Evolutionary conservation across 1,139 yeast species (phyloP).

Genomic region (Lipomyces yarrowii): DNA sequence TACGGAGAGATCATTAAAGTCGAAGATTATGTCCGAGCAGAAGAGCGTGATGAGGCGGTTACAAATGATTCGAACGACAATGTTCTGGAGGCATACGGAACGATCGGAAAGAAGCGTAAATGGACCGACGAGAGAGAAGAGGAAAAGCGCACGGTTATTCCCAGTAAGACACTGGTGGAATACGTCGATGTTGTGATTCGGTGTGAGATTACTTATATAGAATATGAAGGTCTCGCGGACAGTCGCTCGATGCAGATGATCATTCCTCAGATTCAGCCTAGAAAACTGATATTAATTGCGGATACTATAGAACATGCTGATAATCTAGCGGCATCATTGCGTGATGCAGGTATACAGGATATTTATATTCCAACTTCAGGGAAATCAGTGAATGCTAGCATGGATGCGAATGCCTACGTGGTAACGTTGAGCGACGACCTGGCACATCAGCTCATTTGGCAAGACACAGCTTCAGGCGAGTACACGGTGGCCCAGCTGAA

Average conservation of each 20-base stretch:
- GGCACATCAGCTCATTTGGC: constrained; percentile 75
- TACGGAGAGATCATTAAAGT: constrained; percentile 75
- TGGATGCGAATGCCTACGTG: constrained; percentile 55
- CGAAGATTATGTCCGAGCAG: constrained; percentile 47
- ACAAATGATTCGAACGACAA: constrained; percentile 1
- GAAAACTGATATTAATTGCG: constrained; percentile 58
- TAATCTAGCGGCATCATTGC: constrained; percentile 29
- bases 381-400: constrained; percentile 35
- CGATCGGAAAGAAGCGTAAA: constrained; percentile 27
- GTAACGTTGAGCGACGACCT: constrained; percentile 70
- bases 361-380: constrained; percentile 31
- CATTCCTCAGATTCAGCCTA: constrained; percentile 77
- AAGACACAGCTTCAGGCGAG: constrained; percentile 68
- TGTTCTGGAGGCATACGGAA: constrained; percentile 1
- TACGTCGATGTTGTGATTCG: constrained; percentile 39
- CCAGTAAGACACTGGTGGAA: constrained; percentile 30
- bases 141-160: constrained; percentile 20
- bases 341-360: constrained; percentile 30
- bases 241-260: constrained; percentile 79
- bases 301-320: constrained; percentile 26
- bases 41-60: constrained; percentile 27
- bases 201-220: constrained; percentile 78
- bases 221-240: constrained; percentile 84
- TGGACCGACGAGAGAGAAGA: constrained; percentile 29
- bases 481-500: constrained; percentile 80